Evolutionary conservation across 2,329 filamentous ascomycete genomes (phyloP), one percentile per base, ranked within the genome.

Genomic region (Neonectria neomacrospora): DNA sequence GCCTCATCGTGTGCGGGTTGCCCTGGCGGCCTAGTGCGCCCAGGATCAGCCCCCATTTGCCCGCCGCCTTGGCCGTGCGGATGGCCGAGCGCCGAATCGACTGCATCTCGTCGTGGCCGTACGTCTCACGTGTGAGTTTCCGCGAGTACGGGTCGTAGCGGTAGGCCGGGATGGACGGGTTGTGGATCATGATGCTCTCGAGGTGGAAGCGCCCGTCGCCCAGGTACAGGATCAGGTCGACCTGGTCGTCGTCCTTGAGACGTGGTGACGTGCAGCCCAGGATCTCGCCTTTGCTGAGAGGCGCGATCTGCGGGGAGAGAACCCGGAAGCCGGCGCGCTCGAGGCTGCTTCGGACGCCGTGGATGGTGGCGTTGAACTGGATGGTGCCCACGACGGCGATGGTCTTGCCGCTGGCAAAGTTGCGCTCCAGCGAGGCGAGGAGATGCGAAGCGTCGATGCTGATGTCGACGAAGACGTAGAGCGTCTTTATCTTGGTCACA

Each of bases 171-270:
- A 97, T 88, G 5, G 83, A 80, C 0, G 96, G 96, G 79, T 99
- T 99, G 76, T 98, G 96, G 69, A 99, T 99, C 95, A 99, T 99
- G 74, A 96, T 95, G 74, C 93, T 96, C 80, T 99, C 96, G 45
- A 99, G 90, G 77, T 99, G 96, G 82, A 97, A 97, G 63, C 94
- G 88, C 12, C 94, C 94, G 75, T 97, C 94, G 50, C 94, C 94
- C 14, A 97, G 88, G 76, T 97, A 97, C 1, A 97, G 82, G 48
- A 97, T 90, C 67, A 93, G 80, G 74, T 97, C 92, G 22, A 94
- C 87, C 44, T 79, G 80, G 50, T 86, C 85, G 11, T 82, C 83
- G 11, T 85, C 78, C 14, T 82, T 76, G 3, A 95, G 83, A 22
- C 86, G 86, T 0, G 96, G 96, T 0, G 94, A 97, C 8, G 96